Conservation (phyloP, 1,139 yeast genomes). For the Geotrichum carabidarum region DNA sequence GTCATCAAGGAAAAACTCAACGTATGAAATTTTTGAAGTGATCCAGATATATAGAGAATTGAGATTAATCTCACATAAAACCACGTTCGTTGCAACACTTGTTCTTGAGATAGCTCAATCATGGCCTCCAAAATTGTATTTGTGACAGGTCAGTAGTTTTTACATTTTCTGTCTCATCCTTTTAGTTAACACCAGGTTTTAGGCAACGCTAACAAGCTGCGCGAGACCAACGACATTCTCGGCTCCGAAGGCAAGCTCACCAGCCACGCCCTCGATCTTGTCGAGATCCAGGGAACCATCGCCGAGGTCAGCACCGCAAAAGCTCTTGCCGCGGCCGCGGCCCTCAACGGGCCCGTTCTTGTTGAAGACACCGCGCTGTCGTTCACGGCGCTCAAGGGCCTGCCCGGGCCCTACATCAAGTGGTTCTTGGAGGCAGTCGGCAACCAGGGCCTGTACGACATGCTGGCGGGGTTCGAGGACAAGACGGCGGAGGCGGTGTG, state of each 20-base stretch:
- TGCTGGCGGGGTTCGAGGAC: constrained; percentile 76
- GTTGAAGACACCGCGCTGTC: constrained; percentile 94
- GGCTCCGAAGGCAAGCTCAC: constrained; percentile 49
- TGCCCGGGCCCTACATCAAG: constrained; percentile 91
- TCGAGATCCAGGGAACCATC: constrained; percentile 85
- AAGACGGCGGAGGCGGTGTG: constrained; percentile 85
- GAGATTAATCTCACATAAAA: no score
- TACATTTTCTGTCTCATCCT: not conserved
- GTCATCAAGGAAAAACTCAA: no score
- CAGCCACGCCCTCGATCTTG: constrained; percentile 62
- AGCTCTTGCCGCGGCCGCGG: constrained; percentile 67
- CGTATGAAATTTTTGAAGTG: no score
- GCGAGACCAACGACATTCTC: constrained; percentile 75
- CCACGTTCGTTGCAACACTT: no score
- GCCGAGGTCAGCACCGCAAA: constrained; percentile 79
- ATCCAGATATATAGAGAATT: no score
- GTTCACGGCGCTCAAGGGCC: constrained; percentile 69
- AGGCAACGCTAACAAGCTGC: constrained; percentile 82
- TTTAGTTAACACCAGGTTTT: not conserved
- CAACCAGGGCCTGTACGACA: constrained; percentile 63
- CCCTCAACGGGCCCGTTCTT: constrained; percentile 67
- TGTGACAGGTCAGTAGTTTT: constrained; percentile 1
- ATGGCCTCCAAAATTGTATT: constrained; percentile 7
- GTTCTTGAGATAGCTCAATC: not conserved
- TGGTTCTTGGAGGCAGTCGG: constrained; percentile 82